Percentiles rank a stretch among this genome's conserved stretches.
Evolutionary conservation across 805 yeast species (phyloP).

Genomic region (Zygosaccharomyces rouxii): DNA sequence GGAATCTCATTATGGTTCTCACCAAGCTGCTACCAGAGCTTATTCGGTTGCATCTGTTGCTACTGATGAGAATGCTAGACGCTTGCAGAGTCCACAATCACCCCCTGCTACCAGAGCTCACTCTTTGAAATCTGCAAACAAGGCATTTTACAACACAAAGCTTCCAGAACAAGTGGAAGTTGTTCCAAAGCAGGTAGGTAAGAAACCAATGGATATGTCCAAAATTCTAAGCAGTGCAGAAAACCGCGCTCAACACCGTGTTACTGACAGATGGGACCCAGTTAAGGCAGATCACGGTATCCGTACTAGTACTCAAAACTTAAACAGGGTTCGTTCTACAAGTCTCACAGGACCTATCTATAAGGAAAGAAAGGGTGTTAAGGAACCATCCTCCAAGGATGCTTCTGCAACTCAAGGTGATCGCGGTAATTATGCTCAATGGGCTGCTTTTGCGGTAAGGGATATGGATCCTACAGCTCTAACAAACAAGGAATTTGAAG

Average conservation of each 20-base stretch:
- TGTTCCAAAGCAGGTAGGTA: slow-evolving; percentile 11
- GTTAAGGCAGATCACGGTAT: neutral
- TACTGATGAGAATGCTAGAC: slow-evolving; percentile 9
- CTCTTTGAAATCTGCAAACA: slow-evolving; percentile 16
- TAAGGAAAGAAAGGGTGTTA: slow-evolving; percentile 10
- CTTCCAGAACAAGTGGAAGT: slow-evolving; percentile 11
- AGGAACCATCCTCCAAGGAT: neutral
- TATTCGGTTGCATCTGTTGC: slow-evolving; percentile 23
- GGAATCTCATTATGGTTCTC: slow-evolving; percentile 12
- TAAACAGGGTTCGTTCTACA: slow-evolving; percentile 16
- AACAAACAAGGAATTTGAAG: slow-evolving; percentile 43
- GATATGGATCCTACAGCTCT: slow-evolving; percentile 36
- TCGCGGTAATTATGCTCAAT: slow-evolving; percentile 38
- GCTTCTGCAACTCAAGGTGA: slow-evolving; percentile 9
- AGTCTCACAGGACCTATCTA: slow-evolving; percentile 4
- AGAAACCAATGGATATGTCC: slow-evolving; percentile 23
- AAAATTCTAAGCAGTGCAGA: slow-evolving; percentile 33
- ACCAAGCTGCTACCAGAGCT: slow-evolving; percentile 33
- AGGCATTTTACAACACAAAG: slow-evolving; percentile 3
- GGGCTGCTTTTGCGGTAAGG: slow-evolving; percentile 40
- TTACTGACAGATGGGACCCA: slow-evolving; percentile 21
- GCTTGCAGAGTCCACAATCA: neutral
- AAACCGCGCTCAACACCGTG: slow-evolving; percentile 26
- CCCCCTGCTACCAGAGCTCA: slow-evolving; percentile 11
- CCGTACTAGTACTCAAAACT: neutral